A percentile compares a stretch with the other conserved stretches of the same genome.
Conservation (phyloP, 805 yeast genomes). For the Lipomyces orientalis region DNA sequence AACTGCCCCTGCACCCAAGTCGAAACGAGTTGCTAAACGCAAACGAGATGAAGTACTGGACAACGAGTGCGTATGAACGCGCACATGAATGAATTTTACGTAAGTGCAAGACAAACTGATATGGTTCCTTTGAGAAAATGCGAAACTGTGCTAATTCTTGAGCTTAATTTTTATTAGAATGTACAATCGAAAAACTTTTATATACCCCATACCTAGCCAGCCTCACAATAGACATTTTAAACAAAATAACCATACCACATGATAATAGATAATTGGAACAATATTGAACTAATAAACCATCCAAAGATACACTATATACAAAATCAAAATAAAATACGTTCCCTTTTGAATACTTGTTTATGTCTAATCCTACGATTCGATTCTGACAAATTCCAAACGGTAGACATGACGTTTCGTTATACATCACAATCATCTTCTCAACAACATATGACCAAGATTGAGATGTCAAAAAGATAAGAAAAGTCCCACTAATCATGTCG, state of each 20-base stretch:
- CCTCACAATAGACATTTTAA: background rate
- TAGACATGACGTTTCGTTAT: constrained; percentile 2
- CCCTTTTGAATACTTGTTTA: background rate
- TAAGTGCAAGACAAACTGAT: no score
- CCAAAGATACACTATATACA: background rate
- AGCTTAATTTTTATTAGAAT: no score
- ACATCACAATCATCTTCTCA: background rate
- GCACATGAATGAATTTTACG: no score
- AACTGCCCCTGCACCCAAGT: no score
- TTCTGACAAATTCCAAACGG: background rate
- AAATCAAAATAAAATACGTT: constrained; percentile 20
- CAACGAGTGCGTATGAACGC: no score
- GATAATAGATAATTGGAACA: background rate
- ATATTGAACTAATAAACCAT: background rate
- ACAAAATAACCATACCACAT: background rate
- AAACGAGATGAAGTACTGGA: no score
- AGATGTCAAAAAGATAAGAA: background rate
- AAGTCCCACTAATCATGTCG: background rate
- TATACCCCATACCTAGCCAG: background rate
- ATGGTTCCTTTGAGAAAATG: no score
- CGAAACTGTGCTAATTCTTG: no score
- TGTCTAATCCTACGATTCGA: background rate
- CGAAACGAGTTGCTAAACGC: no score
- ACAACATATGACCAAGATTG: background rate
- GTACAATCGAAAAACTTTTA: background rate